Conservation (phyloP, 768 basidiomycete species). For the Pisolithus tinctorius region DNA sequence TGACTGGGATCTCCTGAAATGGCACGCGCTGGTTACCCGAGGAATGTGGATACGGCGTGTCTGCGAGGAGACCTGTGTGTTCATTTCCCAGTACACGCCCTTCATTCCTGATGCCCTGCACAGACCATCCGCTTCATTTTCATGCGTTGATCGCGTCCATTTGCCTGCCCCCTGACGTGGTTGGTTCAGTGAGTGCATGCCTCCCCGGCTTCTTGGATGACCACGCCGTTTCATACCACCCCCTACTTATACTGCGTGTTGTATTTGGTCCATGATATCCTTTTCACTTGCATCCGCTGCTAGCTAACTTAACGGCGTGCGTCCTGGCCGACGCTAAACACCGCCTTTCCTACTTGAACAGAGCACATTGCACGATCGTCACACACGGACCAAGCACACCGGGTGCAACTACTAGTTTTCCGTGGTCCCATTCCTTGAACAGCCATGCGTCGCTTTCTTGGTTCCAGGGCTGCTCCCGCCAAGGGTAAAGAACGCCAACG, state of each 20-base stretch:
- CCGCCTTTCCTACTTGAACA: slow-evolving; percentile 1
- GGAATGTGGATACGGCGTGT: slow-evolving; percentile 1
- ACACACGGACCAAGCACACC: slow-evolving; percentile 13
- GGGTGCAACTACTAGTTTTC: slow-evolving; percentile 9
- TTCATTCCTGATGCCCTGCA: slow-evolving; percentile 1
- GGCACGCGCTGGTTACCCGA: background rate
- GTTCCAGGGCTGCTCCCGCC: slow-evolving; percentile 17
- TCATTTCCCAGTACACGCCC: background rate
- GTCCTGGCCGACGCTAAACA: background rate
- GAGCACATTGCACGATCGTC: slow-evolving; percentile 7
- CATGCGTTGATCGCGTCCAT: background rate
- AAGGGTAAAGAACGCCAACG: slow-evolving; percentile 23
- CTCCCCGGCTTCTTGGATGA: slow-evolving; percentile 8
- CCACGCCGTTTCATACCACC: slow-evolving; percentile 7
- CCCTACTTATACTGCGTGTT: background rate
- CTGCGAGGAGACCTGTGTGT: background rate
- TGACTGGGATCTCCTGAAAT: no score
- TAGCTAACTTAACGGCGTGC: slow-evolving; percentile 1
- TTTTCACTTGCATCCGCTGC: background rate
- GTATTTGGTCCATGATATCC: background rate
- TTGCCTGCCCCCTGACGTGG: background rate
- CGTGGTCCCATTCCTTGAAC: slow-evolving; percentile 8
- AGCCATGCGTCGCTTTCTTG: slow-evolving; percentile 26
- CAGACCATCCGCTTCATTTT: background rate
- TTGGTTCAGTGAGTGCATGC: background rate